Evolutionary conservation across 495 filamentous ascomycete species (phyloP), one percentile per base, ranked within the genome.

Genomic region (Aspergillus sclerotioniger): DNA sequence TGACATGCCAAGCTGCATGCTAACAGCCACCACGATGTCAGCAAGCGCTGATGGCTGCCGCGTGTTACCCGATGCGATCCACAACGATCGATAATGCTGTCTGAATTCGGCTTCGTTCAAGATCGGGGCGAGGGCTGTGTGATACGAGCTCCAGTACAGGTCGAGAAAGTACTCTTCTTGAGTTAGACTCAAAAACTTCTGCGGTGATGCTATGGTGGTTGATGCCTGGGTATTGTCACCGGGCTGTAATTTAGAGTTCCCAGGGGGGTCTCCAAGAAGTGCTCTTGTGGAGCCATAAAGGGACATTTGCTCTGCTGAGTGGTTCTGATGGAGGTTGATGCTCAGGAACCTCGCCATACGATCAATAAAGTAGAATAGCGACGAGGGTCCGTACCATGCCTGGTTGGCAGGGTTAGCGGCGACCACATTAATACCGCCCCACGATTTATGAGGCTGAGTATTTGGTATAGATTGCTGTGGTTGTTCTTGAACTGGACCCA

Each of bases 101-200:
- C 60, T 66, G 60, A 84, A 81, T 16, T 75, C 67, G 3, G 59
- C 39, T 61, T 80, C 77, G 25, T 80, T 70, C 13, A 84, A 29
- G 6, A 83, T 71, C 7, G 62, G 67, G 35, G 45, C 56, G 25
- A 25, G 25, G 1, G 46, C 41, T 13, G 32, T 41, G 58, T 82
- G 76, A 55, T 79, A 80, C 5, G 76, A 71, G 51, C 77, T 68
- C 77, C 78, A 83, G 63, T 74, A 81, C 5, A 80, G 59, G 39
- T 62, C 62, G 13, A 83, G 58, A 44, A 82, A 78, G 41, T 73
- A 77, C 35, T 81, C 79, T 63, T 84, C 80, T 59, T 83, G 76
- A 0, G 51, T 8, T 8, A 45, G 50, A 15, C 44, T 57, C n/a
- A 70, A 46, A 17, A 62, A 45, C 32, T 35, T 5, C 25, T 25